These are phyloP conservation scores for Abelmoschus esculentus DNA, from an alignment of 345 rosid species.

Conservation along the genomic window DNA sequence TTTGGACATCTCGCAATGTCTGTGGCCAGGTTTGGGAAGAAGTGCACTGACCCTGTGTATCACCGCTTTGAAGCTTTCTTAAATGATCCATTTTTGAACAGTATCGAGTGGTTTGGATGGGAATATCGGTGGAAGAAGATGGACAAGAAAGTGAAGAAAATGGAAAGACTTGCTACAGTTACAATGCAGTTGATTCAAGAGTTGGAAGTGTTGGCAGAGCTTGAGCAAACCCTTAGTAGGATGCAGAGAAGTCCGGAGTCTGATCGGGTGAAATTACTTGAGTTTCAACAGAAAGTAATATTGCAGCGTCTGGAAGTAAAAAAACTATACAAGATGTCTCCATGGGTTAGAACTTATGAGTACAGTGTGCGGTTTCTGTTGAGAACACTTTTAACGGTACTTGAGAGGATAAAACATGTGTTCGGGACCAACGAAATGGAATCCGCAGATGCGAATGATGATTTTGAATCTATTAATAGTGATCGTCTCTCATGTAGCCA, in stretches of 20 bases:
- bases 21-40: conserved; percentile 44
- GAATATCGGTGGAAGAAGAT: conserved; percentile 44
- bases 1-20: conserved; percentile 34
- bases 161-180: conserved; percentile 43
- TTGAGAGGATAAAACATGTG: conserved; percentile 38
- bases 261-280: conserved; percentile 34
- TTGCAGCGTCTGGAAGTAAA: conserved; percentile 50
- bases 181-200: conserved; percentile 48
- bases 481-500: conserved; percentile 6
- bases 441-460: neutral
- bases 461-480: neutral
- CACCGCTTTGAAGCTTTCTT: conserved; percentile 38
- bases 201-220: conserved; percentile 56
- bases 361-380: conserved; percentile 44
- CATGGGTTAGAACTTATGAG: conserved; percentile 53
- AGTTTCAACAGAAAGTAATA: conserved; percentile 47
- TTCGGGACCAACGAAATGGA: conserved; percentile 7
- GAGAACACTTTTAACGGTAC: conserved; percentile 47
- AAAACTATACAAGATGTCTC: conserved; percentile 47
- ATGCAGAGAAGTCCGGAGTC: conserved; percentile 31
- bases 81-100: conserved; percentile 31
- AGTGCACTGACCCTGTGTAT: conserved; percentile 40
- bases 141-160: conserved; percentile 62
- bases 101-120: conserved; percentile 50
- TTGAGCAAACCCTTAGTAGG: conserved; percentile 55